Conservation (phyloP, 2,329 filamentous ascomycete genomes). For the Penicillium sp. region DNA sequence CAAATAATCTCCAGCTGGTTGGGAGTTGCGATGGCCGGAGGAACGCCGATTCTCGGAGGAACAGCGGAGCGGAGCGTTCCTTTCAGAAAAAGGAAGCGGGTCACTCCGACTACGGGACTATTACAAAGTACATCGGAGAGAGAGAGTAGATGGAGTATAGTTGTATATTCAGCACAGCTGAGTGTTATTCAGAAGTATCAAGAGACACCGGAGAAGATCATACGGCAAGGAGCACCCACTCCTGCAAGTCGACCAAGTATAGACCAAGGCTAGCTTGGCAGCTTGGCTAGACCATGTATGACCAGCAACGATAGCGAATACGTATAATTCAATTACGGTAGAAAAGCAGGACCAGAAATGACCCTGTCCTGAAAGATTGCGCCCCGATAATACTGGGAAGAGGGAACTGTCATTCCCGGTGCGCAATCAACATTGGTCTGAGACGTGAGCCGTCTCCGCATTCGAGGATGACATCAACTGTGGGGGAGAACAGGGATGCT, state of each 20-base stretch:
- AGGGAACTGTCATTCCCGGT: neutral
- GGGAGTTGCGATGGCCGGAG: constrained; percentile 1
- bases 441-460: constrained; percentile 1
- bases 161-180: neutral
- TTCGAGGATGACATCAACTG: neutral
- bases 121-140: neutral
- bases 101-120: neutral
- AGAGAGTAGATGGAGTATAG: neutral
- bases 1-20: no score
- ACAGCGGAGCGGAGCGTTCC: neutral
- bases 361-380: neutral
- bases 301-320: neutral
- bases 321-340: neutral
- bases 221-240: no score
- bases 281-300: neutral
- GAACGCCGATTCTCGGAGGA: constrained; percentile 16
- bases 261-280: neutral
- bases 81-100: neutral
- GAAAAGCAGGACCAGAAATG: neutral
- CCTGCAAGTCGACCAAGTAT: neutral
- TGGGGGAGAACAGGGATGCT: neutral
- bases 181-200: neutral
- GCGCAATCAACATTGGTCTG: neutral
- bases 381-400: neutral
- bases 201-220: neutral